Evolutionary conservation across 192 early-diverging fungal species (phyloP), one percentile per base, ranked within the genome.

Genomic region (Spinellus fusiger): DNA sequence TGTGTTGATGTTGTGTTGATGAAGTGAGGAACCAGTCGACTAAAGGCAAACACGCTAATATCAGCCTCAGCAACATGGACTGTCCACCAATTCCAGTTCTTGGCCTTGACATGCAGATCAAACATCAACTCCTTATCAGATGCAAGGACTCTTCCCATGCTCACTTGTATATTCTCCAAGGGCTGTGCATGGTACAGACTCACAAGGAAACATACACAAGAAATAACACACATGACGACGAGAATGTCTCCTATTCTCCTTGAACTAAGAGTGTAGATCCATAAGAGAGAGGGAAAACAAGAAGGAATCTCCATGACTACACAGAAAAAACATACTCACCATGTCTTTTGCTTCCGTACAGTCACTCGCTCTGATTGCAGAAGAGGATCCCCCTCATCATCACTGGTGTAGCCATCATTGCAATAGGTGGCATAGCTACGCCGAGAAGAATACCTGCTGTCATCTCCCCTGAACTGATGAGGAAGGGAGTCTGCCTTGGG

Each of bases 91-190:
- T 84, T 84, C 9, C 65, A 69, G 53, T 88, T 88, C 23, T 77
- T 71, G 0, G 79, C 77, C 38, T 73, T 61, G 8, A 88, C 64
- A 56, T 86, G 79, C 52, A 88, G 59, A 55, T 86, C 82, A 37
- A 88, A 86, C 25, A 88, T 76, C 23, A 88, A 70, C 61, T 86
- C 84, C 64, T 84, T 86, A 26, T 88, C 84, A 4, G 86, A 77
- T 7, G 86, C 82, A 44, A 88, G 59, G 4, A 88, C 81, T 49
- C 81, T 71, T 16, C 76, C 69, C 38, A 87, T 77, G 3, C 64
- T 64, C 16, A 74, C 74, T n/a, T 46, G n/a, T 5, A 71, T 51
- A 28, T 50, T 53, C 12, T 9, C 32, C 4, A 71, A 34, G 23
- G 69, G 69, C 4, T 54, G 34, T 13, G 69, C 62, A 16, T 46